phyloP scores from a whole-genome alignment of 2,329 filamentous ascomycete species.

The Cyanodermella asteris region DNA sequence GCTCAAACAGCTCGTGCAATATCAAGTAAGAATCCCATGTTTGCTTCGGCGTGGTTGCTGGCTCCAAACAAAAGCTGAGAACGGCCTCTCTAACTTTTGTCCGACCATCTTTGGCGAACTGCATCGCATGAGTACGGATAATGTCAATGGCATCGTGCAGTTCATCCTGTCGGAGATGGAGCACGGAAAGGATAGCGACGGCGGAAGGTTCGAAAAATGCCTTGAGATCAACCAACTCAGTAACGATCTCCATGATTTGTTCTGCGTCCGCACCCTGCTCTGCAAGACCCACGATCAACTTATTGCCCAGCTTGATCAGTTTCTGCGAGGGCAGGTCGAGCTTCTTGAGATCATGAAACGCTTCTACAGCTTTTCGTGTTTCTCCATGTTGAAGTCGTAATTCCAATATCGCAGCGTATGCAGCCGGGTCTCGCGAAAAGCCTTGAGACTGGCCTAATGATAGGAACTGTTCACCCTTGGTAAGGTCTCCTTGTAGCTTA shows the following conservation, averaged over 20 bases:
- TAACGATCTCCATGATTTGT: constrained; percentile 49
- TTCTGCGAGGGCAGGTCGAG: no score
- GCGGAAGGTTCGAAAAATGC: constrained; percentile 52
- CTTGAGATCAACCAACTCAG: constrained; percentile 48
- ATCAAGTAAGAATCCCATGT: constrained; percentile 40
- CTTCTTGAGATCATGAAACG: constrained; percentile 29
- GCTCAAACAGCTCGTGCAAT: constrained; percentile 33
- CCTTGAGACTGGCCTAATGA: no score
- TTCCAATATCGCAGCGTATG: no score
- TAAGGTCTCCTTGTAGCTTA: no score
- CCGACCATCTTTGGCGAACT: constrained; percentile 50
- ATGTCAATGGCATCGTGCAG: constrained; percentile 61
- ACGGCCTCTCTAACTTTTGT: constrained; percentile 43
- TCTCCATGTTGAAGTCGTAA: no score
- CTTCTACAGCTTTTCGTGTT: constrained; percentile 22
- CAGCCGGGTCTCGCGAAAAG: no score
- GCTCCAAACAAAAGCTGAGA: constrained; percentile 44
- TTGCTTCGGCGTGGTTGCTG: constrained; percentile 36
- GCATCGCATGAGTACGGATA: constrained; percentile 50
- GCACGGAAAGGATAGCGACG: constrained; percentile 46
- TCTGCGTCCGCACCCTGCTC: constrained; percentile 40
- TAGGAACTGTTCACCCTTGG: no score
- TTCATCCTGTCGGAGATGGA: constrained; percentile 57
- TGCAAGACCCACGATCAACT: constrained; percentile 49
- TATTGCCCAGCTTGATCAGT: constrained; percentile 52